These are phyloP conservation scores for Musa troglodytarum DNA, from an alignment of 176 grass and related monocot genomes.

Conservation along the genomic window DNA sequence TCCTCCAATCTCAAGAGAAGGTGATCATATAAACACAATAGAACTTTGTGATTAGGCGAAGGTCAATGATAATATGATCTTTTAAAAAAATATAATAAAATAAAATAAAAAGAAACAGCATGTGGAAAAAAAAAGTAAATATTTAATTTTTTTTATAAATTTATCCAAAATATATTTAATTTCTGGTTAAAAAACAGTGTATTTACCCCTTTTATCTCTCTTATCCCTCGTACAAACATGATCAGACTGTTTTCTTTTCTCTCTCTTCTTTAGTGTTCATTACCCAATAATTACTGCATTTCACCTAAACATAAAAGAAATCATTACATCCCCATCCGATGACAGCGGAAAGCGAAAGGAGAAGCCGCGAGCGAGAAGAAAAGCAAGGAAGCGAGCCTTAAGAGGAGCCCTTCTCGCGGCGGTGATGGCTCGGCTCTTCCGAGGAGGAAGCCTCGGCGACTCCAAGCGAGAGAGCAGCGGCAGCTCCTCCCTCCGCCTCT, in stretches of 20 bases:
- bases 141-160: no score
- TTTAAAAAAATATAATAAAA: no score
- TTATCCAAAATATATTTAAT: no score
- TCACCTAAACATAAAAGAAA: background rate
- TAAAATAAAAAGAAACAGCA: no score
- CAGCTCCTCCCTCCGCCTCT: slow-evolving; percentile 20
- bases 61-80: no score
- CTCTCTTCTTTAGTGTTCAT: no score
- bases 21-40: background rate
- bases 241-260: background rate
- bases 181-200: no score
- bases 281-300: no score
- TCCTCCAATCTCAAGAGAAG: slow-evolving; percentile 73
- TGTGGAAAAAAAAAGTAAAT: no score
- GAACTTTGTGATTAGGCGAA: no score
- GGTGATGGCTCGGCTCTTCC: slow-evolving; percentile 61
- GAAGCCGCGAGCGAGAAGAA: background rate
- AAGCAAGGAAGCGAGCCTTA: background rate
- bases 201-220: no score
- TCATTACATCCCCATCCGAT: background rate
- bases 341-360: slow-evolving; percentile 1
- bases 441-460: slow-evolving; percentile 42
- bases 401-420: background rate
- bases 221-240: no score
- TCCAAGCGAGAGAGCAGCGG: slow-evolving; percentile 5